Evolutionary conservation across 768 basidiomycete genomes (phyloP).

Genomic region (Collybia sp.): DNA sequence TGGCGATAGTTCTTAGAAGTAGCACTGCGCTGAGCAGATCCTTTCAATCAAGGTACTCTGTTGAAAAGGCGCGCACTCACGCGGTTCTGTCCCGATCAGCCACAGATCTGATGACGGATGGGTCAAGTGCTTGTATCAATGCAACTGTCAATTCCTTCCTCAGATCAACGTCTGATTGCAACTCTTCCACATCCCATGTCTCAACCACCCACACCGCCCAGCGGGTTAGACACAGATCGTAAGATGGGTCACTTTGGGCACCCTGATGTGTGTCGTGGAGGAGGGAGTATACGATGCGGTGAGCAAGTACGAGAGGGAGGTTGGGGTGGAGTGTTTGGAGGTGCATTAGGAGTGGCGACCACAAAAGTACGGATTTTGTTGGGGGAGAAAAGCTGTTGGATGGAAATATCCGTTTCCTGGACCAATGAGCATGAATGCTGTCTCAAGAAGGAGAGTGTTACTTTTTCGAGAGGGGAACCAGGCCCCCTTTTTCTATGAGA

Average conservation of each 20-base stretch:
- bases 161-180: constrained; percentile 31
- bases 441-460: constrained; percentile 25
- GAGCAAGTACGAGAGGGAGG: constrained; percentile 46
- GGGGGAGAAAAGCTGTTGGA: constrained; percentile 44
- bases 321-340: constrained; percentile 50
- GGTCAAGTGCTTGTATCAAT: constrained; percentile 46
- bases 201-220: constrained; percentile 66
- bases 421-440: constrained; percentile 32
- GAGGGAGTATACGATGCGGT: constrained; percentile 36
- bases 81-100: constrained; percentile 17
- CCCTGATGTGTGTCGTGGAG: constrained; percentile 14
- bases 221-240: constrained; percentile 56
- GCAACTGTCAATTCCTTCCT: constrained; percentile 38
- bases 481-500: constrained; percentile 63
- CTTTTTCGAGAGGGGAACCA: constrained; percentile 87
- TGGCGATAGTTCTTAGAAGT: constrained; percentile 38
- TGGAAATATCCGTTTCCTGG: constrained; percentile 52
- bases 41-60: neutral
- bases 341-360: constrained; percentile 61
- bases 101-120: constrained; percentile 15
- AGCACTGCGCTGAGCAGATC: constrained; percentile 13
- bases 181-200: constrained; percentile 25
- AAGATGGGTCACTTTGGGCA: constrained; percentile 33
- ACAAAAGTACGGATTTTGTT: constrained; percentile 48
- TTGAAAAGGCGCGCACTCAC: constrained; percentile 21